Base-by-base conservation (phyloP, 805 yeast species). In the Yamadazyma phyllophila region DNA sequence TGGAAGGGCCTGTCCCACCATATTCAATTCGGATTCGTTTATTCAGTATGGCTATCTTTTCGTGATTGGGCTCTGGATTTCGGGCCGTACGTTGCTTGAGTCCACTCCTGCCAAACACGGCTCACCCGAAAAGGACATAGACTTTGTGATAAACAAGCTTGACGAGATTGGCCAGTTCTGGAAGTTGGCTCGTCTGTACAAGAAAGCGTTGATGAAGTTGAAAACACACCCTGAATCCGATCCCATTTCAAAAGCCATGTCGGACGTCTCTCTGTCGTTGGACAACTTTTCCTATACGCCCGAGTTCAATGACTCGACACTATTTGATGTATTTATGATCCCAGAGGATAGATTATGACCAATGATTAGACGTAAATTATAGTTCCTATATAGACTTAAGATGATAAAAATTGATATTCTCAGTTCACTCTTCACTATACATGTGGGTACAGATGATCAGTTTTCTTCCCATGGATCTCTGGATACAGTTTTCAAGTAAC, bases 401-500 rank as follows among this genome's bases (percentile, higher is more conserved):
- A 20, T 20, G 24, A 20, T 6, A 4, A 20, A 20, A n/a, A n/a
- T n/a, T n/a, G n/a, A n/a, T 35, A 13, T 8, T 35, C 6, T 16
- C 7, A 35, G 15, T n/a, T 15, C 4, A 36, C 26, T 17, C 39
- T 17, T 38, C 30, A 26, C 44, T 49, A 29, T 45, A 52, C 55
- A 52, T 52, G 37, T 48, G 39, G 7, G 41, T 43, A 37, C 54
- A 52, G 14, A 46, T 41, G 10, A 44, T 41, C 14, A 27, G 26
- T 14, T 60, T 48, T 37, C 70, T 65, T 1, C 85, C 85, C 43
- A 76, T 56, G 45, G 81, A 73, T 52, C 87, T 64, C 44, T 73
- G 73, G 29, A 73, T 68, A 59, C 85, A 80, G 51, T 80, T 77
- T 36, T 67, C 63, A 36, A 82, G 60, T 48, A 82, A 60, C 45